Percentiles rank a stretch among this genome's conserved stretches.
Conservation (phyloP, 225 moss, liverwort and hornwort species). For the Marchantia paleacea region DNA sequence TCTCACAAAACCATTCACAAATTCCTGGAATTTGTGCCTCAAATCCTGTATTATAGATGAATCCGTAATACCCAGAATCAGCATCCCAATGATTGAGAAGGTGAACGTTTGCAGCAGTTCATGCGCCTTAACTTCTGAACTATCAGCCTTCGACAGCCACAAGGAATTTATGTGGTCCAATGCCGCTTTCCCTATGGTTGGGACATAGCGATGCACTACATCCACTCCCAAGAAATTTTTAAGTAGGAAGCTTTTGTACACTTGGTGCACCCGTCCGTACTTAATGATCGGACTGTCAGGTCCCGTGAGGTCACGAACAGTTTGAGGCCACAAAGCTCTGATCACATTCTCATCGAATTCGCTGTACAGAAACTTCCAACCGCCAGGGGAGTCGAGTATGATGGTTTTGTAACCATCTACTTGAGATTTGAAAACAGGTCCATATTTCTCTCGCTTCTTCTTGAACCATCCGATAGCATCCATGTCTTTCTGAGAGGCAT, state of each 20-base stretch:
- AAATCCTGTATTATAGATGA: too few species aligned
- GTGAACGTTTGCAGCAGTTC: too few species aligned
- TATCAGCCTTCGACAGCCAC: too few species aligned
- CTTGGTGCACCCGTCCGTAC: neutral
- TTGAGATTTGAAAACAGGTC: conserved; percentile 1
- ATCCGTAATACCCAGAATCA: too few species aligned
- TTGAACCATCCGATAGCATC: neutral
- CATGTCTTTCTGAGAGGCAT: neutral
- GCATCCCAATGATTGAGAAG: too few species aligned
- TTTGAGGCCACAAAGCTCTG: neutral
- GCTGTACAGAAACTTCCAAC: conserved; percentile 1
- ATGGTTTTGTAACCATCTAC: neutral
- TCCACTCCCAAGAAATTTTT: neutral
- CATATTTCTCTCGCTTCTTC: conserved; percentile 4
- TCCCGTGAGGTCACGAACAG: neutral
- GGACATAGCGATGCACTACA: neutral
- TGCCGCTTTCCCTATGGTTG: too few species aligned
- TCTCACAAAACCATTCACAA: too few species aligned
- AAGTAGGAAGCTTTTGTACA: neutral
- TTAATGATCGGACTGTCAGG: neutral
- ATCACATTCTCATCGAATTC: neutral
- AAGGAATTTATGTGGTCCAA: too few species aligned
- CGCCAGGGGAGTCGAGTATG: conserved; percentile 4
- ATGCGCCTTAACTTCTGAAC: too few species aligned
- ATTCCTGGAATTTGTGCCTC: too few species aligned